Percentiles rank a stretch among this genome's conserved stretches.
Evolutionary conservation across 331 rosid species (phyloP).

Genomic region (Quercus phellos): DNA sequence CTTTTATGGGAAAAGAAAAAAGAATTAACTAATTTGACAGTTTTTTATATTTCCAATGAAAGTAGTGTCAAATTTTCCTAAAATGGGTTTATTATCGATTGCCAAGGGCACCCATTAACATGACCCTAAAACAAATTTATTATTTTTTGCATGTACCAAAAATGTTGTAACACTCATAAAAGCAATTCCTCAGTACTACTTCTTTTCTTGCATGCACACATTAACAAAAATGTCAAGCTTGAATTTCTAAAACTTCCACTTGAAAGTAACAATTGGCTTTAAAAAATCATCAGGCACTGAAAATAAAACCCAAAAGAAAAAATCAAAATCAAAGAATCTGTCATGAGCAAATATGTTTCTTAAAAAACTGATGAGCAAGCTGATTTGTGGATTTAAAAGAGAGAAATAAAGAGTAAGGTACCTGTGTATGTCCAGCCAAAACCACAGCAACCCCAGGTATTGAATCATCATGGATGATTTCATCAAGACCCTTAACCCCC

Average conservation of each 20-base stretch:
- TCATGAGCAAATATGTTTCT: background rate
- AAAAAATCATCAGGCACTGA: background rate
- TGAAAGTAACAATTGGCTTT: background rate
- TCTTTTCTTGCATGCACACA: background rate
- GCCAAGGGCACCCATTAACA: too few relatives aligned
- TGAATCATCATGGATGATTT: conserved; percentile 56
- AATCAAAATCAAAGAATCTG: background rate
- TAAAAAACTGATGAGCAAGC: background rate
- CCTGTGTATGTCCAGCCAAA: conserved; percentile 93
- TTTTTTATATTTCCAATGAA: too few relatives aligned
- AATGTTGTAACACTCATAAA: background rate
- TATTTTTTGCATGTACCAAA: background rate
- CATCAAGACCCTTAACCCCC: conserved; percentile 73
- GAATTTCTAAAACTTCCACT: background rate
- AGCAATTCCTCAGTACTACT: background rate
- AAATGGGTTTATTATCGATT: too few relatives aligned
- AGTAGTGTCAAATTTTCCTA: too few relatives aligned
- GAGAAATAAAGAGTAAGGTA: background rate
- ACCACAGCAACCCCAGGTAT: conserved; percentile 80
- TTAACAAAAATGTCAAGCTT: background rate
- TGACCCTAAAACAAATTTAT: background rate
- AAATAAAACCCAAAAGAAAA: background rate
- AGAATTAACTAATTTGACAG: too few relatives aligned
- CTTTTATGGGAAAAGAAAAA: too few relatives aligned
- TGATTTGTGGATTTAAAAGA: background rate